Base-by-base conservation (phyloP, 2,329 filamentous ascomycete species). In the Colletotrichum sp. region DNA sequence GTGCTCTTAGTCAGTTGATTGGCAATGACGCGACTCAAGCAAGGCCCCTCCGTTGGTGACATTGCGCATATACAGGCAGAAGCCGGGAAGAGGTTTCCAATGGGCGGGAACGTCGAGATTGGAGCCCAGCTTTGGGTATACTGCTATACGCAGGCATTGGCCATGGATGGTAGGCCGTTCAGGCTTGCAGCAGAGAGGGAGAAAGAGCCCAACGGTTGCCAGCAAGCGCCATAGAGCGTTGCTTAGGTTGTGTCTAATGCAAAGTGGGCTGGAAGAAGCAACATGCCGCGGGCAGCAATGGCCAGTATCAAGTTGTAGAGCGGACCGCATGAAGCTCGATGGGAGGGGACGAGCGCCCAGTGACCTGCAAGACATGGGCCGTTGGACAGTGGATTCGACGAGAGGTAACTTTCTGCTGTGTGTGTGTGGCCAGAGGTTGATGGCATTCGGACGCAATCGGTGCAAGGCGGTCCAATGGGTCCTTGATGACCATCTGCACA, bases 1-100 rank as follows among this genome's bases (percentile, higher is more conserved):
- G 28, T 39, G 39, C n/a, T 44, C 70, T 44, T 76, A 76, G 73
- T 76, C 74, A 76, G 69, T 72, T 8, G 30, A 26, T 69, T 34
- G 26, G 64, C 39, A 34, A 72, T 49, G 70, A 39, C 63, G 39
- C 64, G 73, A 76, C 39, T 76, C 73, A 76, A 73, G 70, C 64
- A 32, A 49, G 9, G 16, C 32, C 73, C 44, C 44, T 49, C 44
- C 21, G 34, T 73, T 59, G 64, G 67, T 70, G 69, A 72, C 73
- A 69, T 32, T 21, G 44, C 55, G 64, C 70, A 49, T 49, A 49
- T 49, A 49, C 44, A 49, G 44, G 2, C 6, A 74, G 59, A 60
- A 63, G 69, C 63, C 26, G 26, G 73, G 36, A 67, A 39, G 49
- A 66, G 30, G 55, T n/a, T 36, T 49, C 59, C 32, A 59, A 28